A percentile compares a stretch with the other conserved stretches of the same genome.
Conservation (phyloP, 208 protist genomes). For the Wallacemonas sp. region DNA sequence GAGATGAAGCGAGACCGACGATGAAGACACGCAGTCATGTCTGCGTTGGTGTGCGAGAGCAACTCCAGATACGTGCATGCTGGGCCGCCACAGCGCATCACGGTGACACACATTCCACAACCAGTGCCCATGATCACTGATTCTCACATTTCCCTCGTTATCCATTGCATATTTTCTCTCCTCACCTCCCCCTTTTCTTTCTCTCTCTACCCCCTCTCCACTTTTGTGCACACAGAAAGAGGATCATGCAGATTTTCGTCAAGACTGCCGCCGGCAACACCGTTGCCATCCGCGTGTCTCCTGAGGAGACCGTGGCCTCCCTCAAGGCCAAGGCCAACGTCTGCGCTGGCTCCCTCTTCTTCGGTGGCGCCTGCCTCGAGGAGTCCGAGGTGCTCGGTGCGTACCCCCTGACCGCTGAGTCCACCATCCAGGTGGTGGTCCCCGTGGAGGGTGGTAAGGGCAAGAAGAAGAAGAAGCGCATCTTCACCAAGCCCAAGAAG, state of each 20-base stretch:
- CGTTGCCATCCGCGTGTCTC: constrained; percentile 83
- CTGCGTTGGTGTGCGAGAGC: no score
- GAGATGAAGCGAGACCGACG: no score
- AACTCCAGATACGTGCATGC: no score
- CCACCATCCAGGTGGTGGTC: constrained; percentile 89
- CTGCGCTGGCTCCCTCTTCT: constrained; percentile 81
- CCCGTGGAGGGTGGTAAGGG: constrained; percentile 93
- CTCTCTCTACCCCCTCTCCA: constrained; percentile 5
- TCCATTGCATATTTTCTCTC: constrained; percentile 5
- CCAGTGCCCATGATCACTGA: no score
- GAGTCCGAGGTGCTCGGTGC: constrained; percentile 69
- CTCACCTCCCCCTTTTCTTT: constrained; percentile 6
- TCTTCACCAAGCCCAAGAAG: constrained; percentile 99
- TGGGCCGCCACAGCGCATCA: no score
- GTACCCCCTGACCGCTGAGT: constrained; percentile 79
- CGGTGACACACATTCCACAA: no score
- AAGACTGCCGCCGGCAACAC: constrained; percentile 92
- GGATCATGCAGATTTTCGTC: constrained; percentile 94
- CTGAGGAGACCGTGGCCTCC: constrained; percentile 81
- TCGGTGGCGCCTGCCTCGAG: constrained; percentile 85
- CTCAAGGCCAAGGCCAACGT: constrained; percentile 84
- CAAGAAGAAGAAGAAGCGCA: constrained; percentile 99
- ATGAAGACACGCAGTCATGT: no score
- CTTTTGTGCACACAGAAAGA: constrained; percentile 2
- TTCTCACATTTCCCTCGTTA: not conserved